phyloP scores from a whole-genome alignment of 2,329 filamentous ascomycete species.

The Neospermospora avenae region DNA sequence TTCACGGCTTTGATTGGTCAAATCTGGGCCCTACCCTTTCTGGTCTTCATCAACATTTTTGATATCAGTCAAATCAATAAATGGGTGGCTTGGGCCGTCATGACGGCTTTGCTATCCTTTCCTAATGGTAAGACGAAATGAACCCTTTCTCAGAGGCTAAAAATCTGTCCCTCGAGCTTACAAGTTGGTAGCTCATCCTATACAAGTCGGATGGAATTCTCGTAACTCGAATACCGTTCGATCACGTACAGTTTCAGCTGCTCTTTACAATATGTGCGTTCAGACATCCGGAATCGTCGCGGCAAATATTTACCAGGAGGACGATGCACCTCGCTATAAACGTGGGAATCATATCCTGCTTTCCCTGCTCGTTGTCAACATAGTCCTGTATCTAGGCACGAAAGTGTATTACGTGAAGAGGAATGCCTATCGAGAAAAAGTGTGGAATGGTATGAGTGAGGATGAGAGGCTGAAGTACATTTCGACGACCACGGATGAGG shows the following conservation, averaged over 20 bases:
- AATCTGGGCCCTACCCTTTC: conserved; percentile 58
- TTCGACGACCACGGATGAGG: conserved; percentile 39
- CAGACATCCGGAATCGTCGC: conserved; percentile 41
- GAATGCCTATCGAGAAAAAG: conserved; percentile 40
- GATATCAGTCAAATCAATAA: conserved; percentile 39
- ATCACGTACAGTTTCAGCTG: conserved; percentile 59
- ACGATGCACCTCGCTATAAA: conserved; percentile 46
- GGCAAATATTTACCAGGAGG: conserved; percentile 40
- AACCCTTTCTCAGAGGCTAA: neutral
- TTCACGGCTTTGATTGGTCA: conserved; percentile 48
- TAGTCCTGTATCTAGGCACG: conserved; percentile 32
- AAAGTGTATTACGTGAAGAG: conserved; percentile 46
- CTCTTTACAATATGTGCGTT: conserved; percentile 57
- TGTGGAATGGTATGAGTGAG: conserved; percentile 43
- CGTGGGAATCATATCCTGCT: conserved; percentile 51
- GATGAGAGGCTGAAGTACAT: conserved; percentile 47
- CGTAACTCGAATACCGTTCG: conserved; percentile 61
- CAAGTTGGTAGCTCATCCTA: conserved; percentile 40
- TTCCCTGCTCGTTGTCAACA: conserved; percentile 46
- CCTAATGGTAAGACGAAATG: neutral
- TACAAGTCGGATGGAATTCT: conserved; percentile 48
- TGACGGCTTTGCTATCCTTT: conserved; percentile 41
- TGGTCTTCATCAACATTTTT: conserved; percentile 43
- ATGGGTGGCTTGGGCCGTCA: conserved; percentile 44
- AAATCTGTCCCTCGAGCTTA: neutral